Conservation (phyloP, 768 basidiomycete species). For the Gelatoporia subvermispora region DNA sequence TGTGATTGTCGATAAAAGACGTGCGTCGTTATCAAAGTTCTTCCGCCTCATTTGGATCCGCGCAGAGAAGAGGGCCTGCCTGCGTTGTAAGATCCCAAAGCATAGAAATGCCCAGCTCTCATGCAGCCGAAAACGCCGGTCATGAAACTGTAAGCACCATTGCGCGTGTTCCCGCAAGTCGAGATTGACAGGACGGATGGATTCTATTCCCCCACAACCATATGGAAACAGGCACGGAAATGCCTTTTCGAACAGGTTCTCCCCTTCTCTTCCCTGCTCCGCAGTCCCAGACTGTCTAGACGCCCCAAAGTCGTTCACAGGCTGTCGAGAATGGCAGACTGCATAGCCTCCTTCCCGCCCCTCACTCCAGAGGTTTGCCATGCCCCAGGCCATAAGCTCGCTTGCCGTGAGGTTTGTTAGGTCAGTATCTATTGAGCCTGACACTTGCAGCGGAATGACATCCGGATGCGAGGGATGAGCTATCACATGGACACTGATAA, state of each 20-base stretch:
- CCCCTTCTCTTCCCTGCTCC: not conserved
- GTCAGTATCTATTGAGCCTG: conserved; percentile 26
- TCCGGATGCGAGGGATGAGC: conserved; percentile 10
- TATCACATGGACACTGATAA: too few relatives aligned
- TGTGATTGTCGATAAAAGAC: conserved; percentile 21
- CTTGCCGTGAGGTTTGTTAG: conserved; percentile 14
- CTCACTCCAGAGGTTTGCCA: conserved; percentile 19
- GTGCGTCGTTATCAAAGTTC: conserved; percentile 20
- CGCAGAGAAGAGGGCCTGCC: conserved; percentile 24
- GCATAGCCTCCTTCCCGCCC: conserved; percentile 21
- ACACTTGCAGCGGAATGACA: conserved; percentile 24
- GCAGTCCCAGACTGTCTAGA: conserved; percentile 6
- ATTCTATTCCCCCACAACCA: conserved; percentile 20
- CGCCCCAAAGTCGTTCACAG: conserved; percentile 16
- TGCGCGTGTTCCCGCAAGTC: conserved; percentile 22
- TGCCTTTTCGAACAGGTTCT: conserved; percentile 11
- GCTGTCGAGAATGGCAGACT: conserved; percentile 14
- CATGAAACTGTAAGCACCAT: conserved; percentile 27
- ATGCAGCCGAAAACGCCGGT: conserved; percentile 28
- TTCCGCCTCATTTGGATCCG: conserved; percentile 27
- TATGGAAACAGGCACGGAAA: conserved; percentile 20
- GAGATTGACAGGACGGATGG: not conserved
- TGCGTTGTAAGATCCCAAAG: conserved; percentile 29
- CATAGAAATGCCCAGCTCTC: conserved; percentile 26
- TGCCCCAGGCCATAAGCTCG: conserved; percentile 24